phyloP scores from a whole-genome alignment of 2,329 filamentous ascomycete genomes.

The Diplodia scrobiculata region DNA sequence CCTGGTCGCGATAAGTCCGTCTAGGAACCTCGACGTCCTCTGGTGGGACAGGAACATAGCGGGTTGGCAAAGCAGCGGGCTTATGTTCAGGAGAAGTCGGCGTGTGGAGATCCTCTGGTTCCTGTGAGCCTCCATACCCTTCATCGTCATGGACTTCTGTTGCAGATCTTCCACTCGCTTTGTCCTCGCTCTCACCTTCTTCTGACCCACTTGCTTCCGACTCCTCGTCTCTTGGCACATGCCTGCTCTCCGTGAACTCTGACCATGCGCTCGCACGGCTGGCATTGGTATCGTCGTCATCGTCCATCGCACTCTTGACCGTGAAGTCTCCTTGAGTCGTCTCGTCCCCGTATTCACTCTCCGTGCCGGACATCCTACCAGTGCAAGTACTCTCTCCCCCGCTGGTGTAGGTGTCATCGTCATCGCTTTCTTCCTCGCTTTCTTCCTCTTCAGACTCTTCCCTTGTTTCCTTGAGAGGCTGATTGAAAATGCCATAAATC shows the following conservation, averaged over 20 bases:
- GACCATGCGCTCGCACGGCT: constrained; percentile 77
- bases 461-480: constrained; percentile 64
- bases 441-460: constrained; percentile 57
- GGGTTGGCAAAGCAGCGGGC: constrained; percentile 50
- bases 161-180: neutral
- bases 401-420: constrained; percentile 80
- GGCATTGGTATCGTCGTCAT: constrained; percentile 39
- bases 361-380: constrained; percentile 65
- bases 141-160: constrained; percentile 33
- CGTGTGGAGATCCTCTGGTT: constrained; percentile 50
- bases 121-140: constrained; percentile 39
- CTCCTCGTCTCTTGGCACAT: constrained; percentile 58
- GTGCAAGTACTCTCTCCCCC: constrained; percentile 82
- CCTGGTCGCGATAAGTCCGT: constrained; percentile 77
- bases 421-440: constrained; percentile 66
- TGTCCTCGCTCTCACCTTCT: constrained; percentile 40
- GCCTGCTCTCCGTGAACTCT: constrained; percentile 75
- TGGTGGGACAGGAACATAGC: constrained; percentile 77
- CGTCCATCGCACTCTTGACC: constrained; percentile 41
- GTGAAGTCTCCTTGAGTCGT: constrained; percentile 56
- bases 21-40: constrained; percentile 83
- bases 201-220: constrained; percentile 41
- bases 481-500: constrained; percentile 96
- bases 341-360: constrained; percentile 68
- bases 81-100: constrained; percentile 39